Percentiles rank a stretch among this genome's conserved stretches.
Evolutionary conservation across 1,139 yeast genomes (phyloP).

Genomic region (Cylindricascospora bacillispora): DNA sequence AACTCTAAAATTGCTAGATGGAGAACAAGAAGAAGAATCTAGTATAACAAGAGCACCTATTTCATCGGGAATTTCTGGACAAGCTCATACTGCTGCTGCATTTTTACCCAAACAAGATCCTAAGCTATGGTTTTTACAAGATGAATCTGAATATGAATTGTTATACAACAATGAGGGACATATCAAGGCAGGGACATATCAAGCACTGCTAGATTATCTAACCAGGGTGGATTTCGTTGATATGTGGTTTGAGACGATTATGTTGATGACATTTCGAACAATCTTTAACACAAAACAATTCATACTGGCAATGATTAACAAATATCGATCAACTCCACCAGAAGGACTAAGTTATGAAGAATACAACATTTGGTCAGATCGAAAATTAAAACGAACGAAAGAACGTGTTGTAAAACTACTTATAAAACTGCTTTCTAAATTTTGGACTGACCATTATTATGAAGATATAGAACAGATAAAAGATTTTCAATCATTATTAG

Average conservation of each 20-base stretch:
- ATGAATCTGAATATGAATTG: slow-evolving; percentile 63
- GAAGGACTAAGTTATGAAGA: slow-evolving; percentile 78
- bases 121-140: slow-evolving; percentile 77
- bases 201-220: slow-evolving; percentile 66
- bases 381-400: slow-evolving; percentile 2
- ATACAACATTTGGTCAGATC: slow-evolving; percentile 60
- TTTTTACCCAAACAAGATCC: slow-evolving; percentile 11
- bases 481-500: background rate
- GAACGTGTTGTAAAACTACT: slow-evolving; percentile 1
- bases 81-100: slow-evolving; percentile 7
- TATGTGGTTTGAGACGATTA: slow-evolving; percentile 51
- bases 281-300: slow-evolving; percentile 58
- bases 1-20: slow-evolving; percentile 44
- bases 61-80: slow-evolving; percentile 14
- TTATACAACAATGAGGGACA: slow-evolving; percentile 58
- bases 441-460: slow-evolving; percentile 1
- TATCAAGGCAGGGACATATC: slow-evolving; percentile 73
- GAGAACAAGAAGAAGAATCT: slow-evolving; percentile 31
- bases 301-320: slow-evolving; percentile 42
- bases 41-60: too few relatives aligned
- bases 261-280: slow-evolving; percentile 62
- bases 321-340: slow-evolving; percentile 69
- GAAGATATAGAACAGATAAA: background rate
- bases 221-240: slow-evolving; percentile 81
- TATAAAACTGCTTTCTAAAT: slow-evolving; percentile 1